Percentiles rank a stretch among this genome's conserved stretches.
Evolutionary conservation across 108 stramenopile species (phyloP).

Genomic region (Nitzschia putrida): DNA sequence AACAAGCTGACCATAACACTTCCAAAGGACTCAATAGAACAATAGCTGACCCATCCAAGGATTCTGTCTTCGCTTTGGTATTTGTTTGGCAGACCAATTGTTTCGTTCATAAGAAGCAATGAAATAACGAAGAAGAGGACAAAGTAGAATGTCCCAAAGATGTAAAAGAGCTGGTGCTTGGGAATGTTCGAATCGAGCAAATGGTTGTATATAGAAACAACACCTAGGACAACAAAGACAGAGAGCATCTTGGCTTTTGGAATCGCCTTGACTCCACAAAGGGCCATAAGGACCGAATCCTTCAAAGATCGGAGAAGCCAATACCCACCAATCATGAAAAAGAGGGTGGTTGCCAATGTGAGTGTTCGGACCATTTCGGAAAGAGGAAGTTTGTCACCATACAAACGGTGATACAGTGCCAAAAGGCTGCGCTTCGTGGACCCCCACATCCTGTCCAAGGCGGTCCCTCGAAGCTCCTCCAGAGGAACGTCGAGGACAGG

Average conservation of each 20-base stretch:
- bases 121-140: conserved; percentile 78
- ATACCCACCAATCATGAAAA: conserved; percentile 98
- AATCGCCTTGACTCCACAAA: conserved; percentile 89
- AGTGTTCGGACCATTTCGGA: conserved; percentile 88
- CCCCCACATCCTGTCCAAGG: conserved; percentile 42
- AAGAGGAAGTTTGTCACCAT: conserved; percentile 85
- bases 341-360: conserved; percentile 88
- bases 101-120: conserved; percentile 76
- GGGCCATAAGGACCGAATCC: conserved; percentile 93
- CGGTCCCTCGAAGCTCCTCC: conserved; percentile 51
- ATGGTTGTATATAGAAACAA: conserved; percentile 91
- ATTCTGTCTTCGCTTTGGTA: conserved; percentile 68
- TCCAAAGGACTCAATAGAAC: conserved; percentile 94
- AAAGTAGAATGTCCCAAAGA: conserved; percentile 94
- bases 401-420: conserved; percentile 68
- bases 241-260: conserved; percentile 94
- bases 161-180: conserved; percentile 94
- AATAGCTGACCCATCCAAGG: conserved; percentile 95
- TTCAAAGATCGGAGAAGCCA: conserved; percentile 94
- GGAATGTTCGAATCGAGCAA: conserved; percentile 83
- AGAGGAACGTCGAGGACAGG: conserved; percentile 71
- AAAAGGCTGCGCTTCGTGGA: conserved; percentile 41
- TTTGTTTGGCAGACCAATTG: conserved; percentile 85
- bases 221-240: conserved; percentile 88
- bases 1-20: conserved; percentile 93